Conservation (phyloP, 1,139 yeast genomes). For the Saccharomyces hybrid region DNA sequence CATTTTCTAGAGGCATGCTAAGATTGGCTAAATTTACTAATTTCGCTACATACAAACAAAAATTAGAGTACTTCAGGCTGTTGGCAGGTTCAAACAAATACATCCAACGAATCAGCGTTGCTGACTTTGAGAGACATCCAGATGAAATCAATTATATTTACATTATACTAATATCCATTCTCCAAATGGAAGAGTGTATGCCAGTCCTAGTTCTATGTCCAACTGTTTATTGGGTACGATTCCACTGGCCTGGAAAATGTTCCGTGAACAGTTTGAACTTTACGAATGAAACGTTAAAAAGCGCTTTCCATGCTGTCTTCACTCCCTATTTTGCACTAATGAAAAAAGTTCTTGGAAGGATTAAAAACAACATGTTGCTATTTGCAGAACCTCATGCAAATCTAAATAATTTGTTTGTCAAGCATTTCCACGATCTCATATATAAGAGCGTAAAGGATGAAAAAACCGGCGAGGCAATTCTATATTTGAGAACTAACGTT, state of each 20-base stretch:
- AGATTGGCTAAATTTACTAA: neutral
- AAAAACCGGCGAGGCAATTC: neutral
- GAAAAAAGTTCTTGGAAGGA: neutral
- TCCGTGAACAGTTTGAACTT: neutral
- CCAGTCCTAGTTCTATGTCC: neutral
- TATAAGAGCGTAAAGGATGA: neutral
- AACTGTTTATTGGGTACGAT: neutral
- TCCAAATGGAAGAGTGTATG: neutral
- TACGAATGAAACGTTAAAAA: neutral
- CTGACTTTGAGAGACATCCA: neutral
- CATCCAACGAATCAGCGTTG: neutral
- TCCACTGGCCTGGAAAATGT: neutral
- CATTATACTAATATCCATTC: neutral
- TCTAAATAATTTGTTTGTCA: neutral
- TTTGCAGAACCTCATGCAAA: neutral
- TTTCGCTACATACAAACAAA: neutral
- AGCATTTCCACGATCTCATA: neutral
- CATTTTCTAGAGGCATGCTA: neutral
- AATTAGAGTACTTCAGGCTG: neutral
- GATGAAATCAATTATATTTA: neutral
- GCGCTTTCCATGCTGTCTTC: neutral
- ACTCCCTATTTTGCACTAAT: neutral
- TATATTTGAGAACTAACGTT: neutral
- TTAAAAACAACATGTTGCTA: neutral
- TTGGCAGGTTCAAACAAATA: neutral